phyloP scores from a whole-genome alignment of 1,139 yeast genomes.

The Kluyveromyces sp. region DNA sequence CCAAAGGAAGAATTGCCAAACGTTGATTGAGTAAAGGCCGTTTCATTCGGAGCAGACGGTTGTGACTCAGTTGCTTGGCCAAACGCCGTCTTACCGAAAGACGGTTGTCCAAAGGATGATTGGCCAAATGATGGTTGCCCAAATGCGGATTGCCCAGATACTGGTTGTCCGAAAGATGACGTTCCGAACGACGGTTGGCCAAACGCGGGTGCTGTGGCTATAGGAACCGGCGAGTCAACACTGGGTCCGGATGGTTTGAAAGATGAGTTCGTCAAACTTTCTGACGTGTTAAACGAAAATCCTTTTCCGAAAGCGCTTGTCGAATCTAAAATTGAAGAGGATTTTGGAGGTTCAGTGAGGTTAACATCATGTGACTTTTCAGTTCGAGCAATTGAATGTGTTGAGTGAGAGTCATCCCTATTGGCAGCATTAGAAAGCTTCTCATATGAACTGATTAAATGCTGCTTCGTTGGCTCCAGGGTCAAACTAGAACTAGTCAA shows the following conservation, averaged over 20 bases:
- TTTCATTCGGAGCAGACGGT: background rate
- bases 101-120: slow-evolving; percentile 11
- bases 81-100: slow-evolving; percentile 16
- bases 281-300: slow-evolving; percentile 19
- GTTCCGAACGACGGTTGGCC: slow-evolving; percentile 13
- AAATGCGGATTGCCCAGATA: slow-evolving; percentile 17
- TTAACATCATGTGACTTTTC: too few relatives aligned
- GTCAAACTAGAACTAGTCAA: slow-evolving; percentile 34
- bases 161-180: slow-evolving; percentile 14
- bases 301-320: slow-evolving; percentile 13
- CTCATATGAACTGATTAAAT: slow-evolving; percentile 2
- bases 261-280: background rate
- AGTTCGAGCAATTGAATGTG: background rate
- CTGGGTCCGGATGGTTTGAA: background rate
- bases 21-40: background rate
- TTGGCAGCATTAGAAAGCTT: background rate
- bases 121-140: slow-evolving; percentile 15
- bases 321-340: slow-evolving; percentile 11
- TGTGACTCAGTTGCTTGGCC: slow-evolving; percentile 14
- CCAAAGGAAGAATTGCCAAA: slow-evolving; percentile 7
- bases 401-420: background rate
- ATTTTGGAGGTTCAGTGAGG: too few relatives aligned
- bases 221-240: background rate
- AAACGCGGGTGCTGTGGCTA: background rate
- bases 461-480: slow-evolving; percentile 10